Evolutionary conservation across 2,329 filamentous ascomycete genomes (phyloP).

Genomic region (Ilyonectria destructans): DNA sequence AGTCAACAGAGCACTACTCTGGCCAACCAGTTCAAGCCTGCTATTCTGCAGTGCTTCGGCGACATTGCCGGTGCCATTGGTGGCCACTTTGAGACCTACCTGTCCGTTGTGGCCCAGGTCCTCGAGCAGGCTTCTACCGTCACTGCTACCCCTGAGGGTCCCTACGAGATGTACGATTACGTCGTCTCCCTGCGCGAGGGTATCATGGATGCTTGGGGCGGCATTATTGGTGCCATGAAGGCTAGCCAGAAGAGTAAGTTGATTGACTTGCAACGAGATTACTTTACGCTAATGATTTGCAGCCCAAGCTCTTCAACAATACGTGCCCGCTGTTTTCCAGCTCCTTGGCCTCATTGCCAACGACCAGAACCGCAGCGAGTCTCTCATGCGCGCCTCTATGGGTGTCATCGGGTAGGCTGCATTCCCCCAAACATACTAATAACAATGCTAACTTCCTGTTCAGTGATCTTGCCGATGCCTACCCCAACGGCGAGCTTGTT

Average conservation of each 20-base stretch:
- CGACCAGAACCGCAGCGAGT: constrained; percentile 92
- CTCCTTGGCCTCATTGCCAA: constrained; percentile 85
- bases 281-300: constrained; percentile 48
- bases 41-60: constrained; percentile 97
- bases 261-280: background rate
- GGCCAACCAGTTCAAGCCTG: constrained; percentile 97
- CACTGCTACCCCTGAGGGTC: constrained; percentile 83
- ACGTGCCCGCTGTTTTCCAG: constrained; percentile 88
- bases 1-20: constrained; percentile 80
- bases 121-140: constrained; percentile 93
- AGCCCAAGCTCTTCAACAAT: constrained; percentile 83
- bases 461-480: constrained; percentile 94
- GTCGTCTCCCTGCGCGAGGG: constrained; percentile 95
- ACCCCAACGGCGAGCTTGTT: constrained; percentile 89
- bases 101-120: constrained; percentile 93
- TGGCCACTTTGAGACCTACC: constrained; percentile 92
- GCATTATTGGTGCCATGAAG: constrained; percentile 96
- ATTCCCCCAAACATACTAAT: background rate
- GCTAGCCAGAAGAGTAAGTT: constrained; percentile 81
- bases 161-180: constrained; percentile 97
- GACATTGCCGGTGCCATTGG: constrained; percentile 97
- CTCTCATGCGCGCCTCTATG: constrained; percentile 94
- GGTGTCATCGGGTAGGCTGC: constrained; percentile 90
- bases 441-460: constrained; percentile 32
- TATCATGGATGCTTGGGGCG: constrained; percentile 99